Conservation (phyloP, 2,329 filamentous ascomycete genomes). For the Drechslerella dactyloides region DNA sequence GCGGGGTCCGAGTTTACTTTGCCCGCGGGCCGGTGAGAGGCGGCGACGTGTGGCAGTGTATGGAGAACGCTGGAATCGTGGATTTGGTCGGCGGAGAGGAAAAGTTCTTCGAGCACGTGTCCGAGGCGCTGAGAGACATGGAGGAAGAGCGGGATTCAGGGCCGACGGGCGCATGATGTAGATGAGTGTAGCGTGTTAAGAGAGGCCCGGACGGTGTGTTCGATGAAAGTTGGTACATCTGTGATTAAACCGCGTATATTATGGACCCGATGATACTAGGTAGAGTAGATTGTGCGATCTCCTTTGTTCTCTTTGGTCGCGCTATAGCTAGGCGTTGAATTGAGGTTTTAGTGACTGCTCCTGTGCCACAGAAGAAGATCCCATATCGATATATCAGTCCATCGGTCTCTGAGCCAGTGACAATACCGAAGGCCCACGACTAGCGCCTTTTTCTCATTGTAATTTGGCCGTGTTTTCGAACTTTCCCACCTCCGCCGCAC, state of each 20-base stretch:
- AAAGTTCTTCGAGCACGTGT: constrained; percentile 82
- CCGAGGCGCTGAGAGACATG: constrained; percentile 80
- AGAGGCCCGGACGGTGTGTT: no score
- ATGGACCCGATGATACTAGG: no score
- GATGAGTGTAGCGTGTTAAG: no score
- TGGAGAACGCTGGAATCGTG: constrained; percentile 82
- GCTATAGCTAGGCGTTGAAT: neutral
- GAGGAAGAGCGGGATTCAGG: constrained; percentile 65
- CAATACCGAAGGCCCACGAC: no score
- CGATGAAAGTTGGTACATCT: neutral
- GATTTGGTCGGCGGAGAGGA: constrained; percentile 76
- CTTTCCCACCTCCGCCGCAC: no score
- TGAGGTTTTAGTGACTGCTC: no score
- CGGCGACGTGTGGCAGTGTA: constrained; percentile 70
- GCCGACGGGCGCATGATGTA: constrained; percentile 39
- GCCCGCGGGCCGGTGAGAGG: constrained; percentile 44
- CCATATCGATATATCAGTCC: no score
- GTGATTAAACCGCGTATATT: neutral
- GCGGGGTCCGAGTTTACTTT: constrained; percentile 74
- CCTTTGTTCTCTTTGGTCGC: neutral
- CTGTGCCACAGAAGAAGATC: no score
- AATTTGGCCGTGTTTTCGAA: no score
- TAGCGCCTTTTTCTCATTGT: no score
- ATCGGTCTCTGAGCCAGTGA: no score
- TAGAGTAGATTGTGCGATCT: neutral